Percentiles rank a stretch among this genome's conserved stretches.
phyloP scores from a whole-genome alignment of 805 yeast species.

The Sugiyamaella lignohabitans region DNA sequence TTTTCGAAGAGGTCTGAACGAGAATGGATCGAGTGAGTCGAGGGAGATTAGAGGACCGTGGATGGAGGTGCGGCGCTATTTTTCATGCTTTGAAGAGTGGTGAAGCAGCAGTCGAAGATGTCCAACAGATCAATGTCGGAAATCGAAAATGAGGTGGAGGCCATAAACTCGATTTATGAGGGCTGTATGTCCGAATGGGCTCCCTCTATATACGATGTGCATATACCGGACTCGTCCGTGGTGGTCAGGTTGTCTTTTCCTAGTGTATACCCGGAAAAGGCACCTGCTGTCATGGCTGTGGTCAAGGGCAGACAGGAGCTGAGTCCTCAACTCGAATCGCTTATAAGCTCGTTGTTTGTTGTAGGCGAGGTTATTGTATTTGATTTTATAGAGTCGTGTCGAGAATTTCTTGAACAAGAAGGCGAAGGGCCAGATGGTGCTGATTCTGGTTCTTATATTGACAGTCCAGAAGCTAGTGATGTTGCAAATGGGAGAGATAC shows the following conservation, averaged over 20 bases:
- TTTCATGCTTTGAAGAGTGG: too few relatives aligned
- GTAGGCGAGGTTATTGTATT: slow-evolving; percentile 69
- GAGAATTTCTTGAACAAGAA: slow-evolving; percentile 21
- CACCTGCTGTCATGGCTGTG: slow-evolving; percentile 62
- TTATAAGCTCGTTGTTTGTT: slow-evolving; percentile 42
- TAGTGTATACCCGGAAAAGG: slow-evolving; percentile 54
- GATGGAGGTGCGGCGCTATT: too few relatives aligned
- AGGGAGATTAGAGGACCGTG: too few relatives aligned
- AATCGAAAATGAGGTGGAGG: slow-evolving; percentile 64
- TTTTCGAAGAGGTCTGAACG: too few relatives aligned
- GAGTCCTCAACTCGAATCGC: slow-evolving; percentile 1
- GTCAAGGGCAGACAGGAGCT: slow-evolving; percentile 23
- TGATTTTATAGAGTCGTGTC: slow-evolving; percentile 56
- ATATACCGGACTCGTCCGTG: slow-evolving; percentile 59
- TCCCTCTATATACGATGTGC: slow-evolving; percentile 38
- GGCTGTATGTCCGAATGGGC: slow-evolving; percentile 39
- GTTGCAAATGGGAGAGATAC: slow-evolving; percentile 4
- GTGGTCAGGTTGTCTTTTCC: slow-evolving; percentile 69
- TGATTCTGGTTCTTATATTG: too few relatives aligned
- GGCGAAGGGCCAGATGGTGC: not conserved
- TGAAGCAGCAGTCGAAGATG: too few relatives aligned
- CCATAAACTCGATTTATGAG: slow-evolving; percentile 85
- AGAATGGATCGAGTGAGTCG: too few relatives aligned
- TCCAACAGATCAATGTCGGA: too few relatives aligned
- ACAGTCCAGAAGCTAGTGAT: slow-evolving; percentile 27